Percentiles rank a stretch among this genome's conserved stretches.
phyloP scores from a whole-genome alignment of 1,139 yeast genomes.

The Pichia sp. region DNA sequence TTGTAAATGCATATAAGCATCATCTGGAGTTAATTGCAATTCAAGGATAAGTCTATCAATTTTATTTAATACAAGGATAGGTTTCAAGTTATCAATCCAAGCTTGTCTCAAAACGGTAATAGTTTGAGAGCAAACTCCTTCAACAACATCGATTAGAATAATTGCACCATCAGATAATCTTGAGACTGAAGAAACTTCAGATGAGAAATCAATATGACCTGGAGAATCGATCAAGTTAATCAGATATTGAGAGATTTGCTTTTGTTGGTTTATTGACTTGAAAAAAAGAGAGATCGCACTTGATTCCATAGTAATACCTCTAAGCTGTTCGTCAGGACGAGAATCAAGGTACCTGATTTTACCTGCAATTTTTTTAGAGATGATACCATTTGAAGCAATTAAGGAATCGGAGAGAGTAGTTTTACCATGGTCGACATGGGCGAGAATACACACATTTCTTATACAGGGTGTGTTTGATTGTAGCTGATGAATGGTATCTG shows the following conservation, averaged over 20 bases:
- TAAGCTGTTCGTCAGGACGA: slow-evolving; percentile 87
- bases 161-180: slow-evolving; percentile 96
- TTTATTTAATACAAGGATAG: slow-evolving; percentile 86
- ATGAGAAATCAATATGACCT: slow-evolving; percentile 94
- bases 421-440: slow-evolving; percentile 98
- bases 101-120: slow-evolving; percentile 92
- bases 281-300: slow-evolving; percentile 87
- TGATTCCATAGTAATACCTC: slow-evolving; percentile 98
- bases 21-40: slow-evolving; percentile 72
- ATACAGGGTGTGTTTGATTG: slow-evolving; percentile 66
- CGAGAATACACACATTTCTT: slow-evolving; percentile 88
- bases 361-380: slow-evolving; percentile 92
- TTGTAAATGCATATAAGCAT: slow-evolving; percentile 76
- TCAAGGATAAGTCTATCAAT: slow-evolving; percentile 83
- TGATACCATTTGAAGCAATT: slow-evolving; percentile 91
- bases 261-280: slow-evolving; percentile 45
- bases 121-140: slow-evolving; percentile 97
- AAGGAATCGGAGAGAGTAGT: slow-evolving; percentile 91
- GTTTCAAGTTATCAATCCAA: slow-evolving; percentile 88
- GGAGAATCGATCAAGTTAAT: slow-evolving; percentile 96
- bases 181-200: slow-evolving; percentile 94
- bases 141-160: slow-evolving; percentile 91
- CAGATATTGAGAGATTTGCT: slow-evolving; percentile 62
- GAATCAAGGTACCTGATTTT: slow-evolving; percentile 89
- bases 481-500: slow-evolving; percentile 56